Evolutionary conservation across 2,329 filamentous ascomycete species (phyloP), one percentile per base, ranked within the genome.

Genomic region (Pestalotiopsis sp.): DNA sequence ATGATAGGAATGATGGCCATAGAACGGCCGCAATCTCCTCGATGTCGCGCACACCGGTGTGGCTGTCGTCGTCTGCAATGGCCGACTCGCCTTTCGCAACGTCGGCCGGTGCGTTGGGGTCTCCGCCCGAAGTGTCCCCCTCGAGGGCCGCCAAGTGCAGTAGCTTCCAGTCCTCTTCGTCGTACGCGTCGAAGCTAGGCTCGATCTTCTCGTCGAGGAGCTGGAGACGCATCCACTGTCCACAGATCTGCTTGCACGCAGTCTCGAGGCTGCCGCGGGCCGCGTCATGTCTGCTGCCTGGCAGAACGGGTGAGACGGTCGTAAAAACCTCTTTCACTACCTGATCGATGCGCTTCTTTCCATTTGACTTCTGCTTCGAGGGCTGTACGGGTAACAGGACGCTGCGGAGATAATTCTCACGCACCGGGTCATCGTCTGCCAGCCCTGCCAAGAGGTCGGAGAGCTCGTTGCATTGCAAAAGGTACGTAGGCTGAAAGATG

Each of bases 401-500:
- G 2, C 76, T 71, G 14, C 79, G 77, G 41, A 78, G 62, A 71
- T 79, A 74, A 4, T 72, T 74, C 69, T 80, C 78, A 27, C 73
- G 72, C 3, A 71, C 69, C 1, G 78, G 75, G 70, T 75, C 73
- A 59, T 75, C 74, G 65, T 74, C 74, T 61, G 78, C 77, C 27
- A 79, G 71, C 1, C 72, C 72, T 31, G 75, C 76, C 11, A 80
- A 74, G 62, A 79, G 72, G 39, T 69, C 69, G 36, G 77, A 72
- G 1, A 80, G 72, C 59, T 78, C 76, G 49, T 71, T 71, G 67
- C 77, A 74, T 60, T 76, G 74, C 20, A 79, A 65, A 4, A 79
- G 74, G 73, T 79, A 80, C 14, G 76, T 72, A 2, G 79, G 78
- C 14, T 78, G 78, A 74, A 80, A 80, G 65, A 80, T 70, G 70